Evolutionary conservation across 352 stramenopile species (phyloP).

Genomic region (Globisporangium nagaii): DNA sequence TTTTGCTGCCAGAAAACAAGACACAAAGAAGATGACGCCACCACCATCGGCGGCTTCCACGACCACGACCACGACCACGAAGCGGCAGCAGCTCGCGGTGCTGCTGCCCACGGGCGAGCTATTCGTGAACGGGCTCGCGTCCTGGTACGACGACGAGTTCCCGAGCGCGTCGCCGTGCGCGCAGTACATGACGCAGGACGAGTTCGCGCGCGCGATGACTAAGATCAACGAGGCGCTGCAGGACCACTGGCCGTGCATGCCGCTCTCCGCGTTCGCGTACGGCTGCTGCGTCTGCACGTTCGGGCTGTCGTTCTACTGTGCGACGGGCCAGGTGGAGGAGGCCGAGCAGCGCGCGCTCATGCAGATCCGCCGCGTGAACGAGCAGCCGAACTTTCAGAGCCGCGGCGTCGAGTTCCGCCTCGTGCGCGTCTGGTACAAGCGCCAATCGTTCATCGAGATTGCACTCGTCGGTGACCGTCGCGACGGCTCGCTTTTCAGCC

Average conservation of each 20-base stretch:
- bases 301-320: slow-evolving; percentile 78
- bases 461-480: background rate
- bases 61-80: no score
- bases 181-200: slow-evolving; percentile 45
- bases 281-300: slow-evolving; percentile 81
- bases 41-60: background rate
- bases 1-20: background rate
- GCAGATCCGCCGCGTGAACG: slow-evolving; percentile 70
- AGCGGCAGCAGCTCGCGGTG: slow-evolving; percentile 29
- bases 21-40: slow-evolving; percentile 4
- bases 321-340: slow-evolving; percentile 64
- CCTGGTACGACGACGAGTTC: slow-evolving; percentile 72
- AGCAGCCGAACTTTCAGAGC: slow-evolving; percentile 49
- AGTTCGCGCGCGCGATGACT: slow-evolving; percentile 54
- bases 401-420: slow-evolving; percentile 62
- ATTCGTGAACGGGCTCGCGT: slow-evolving; percentile 77
- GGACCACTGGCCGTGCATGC: slow-evolving; percentile 83
- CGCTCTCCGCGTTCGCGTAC: slow-evolving; percentile 74
- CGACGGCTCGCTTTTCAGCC: background rate
- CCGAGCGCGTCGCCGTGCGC: slow-evolving; percentile 32
- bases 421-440: slow-evolving; percentile 63
- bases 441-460: slow-evolving; percentile 67
- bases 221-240: slow-evolving; percentile 80
- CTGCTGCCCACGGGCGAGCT: slow-evolving; percentile 63
- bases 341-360: slow-evolving; percentile 56